Evolutionary conservation across 768 basidiomycete genomes (phyloP).

Genomic region (Strobilomyces echinocephalus): DNA sequence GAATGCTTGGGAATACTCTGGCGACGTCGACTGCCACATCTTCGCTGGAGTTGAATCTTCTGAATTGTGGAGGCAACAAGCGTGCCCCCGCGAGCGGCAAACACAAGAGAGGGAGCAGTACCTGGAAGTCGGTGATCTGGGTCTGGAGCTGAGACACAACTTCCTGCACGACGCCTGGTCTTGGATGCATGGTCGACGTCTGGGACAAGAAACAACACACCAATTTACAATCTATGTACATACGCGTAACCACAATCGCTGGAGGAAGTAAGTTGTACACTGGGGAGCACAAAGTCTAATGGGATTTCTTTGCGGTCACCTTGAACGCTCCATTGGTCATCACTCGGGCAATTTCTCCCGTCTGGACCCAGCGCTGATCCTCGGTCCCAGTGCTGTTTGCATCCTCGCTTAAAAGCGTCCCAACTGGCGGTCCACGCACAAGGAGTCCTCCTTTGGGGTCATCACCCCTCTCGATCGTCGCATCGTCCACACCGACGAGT

Average conservation of each 20-base stretch:
- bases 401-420: slow-evolving; percentile 36
- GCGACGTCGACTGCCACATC: slow-evolving; percentile 18
- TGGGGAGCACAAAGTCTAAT: neutral
- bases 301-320: slow-evolving; percentile 17
- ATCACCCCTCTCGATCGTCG: slow-evolving; percentile 54
- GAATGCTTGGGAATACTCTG: slow-evolving; percentile 50
- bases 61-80: slow-evolving; percentile 58
- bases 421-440: slow-evolving; percentile 73
- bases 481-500: slow-evolving; percentile 65
- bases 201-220: neutral
- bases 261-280: neutral
- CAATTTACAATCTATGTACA: neutral
- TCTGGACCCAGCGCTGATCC: slow-evolving; percentile 41
- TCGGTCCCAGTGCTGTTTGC: slow-evolving; percentile 37
- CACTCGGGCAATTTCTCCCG: slow-evolving; percentile 43
- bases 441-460: slow-evolving; percentile 61
- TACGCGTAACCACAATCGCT: neutral
- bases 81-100: slow-evolving; percentile 53
- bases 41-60: slow-evolving; percentile 35
- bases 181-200: slow-evolving; percentile 9
- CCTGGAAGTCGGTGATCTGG: slow-evolving; percentile 45
- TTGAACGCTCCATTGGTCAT: slow-evolving; percentile 67
- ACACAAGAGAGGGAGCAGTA: slow-evolving; percentile 52
- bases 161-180: slow-evolving; percentile 24
- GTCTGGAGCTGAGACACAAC: slow-evolving; percentile 42